Evolutionary conservation across 2,329 filamentous ascomycete genomes (phyloP).

Genomic region (Onygenales sp.): DNA sequence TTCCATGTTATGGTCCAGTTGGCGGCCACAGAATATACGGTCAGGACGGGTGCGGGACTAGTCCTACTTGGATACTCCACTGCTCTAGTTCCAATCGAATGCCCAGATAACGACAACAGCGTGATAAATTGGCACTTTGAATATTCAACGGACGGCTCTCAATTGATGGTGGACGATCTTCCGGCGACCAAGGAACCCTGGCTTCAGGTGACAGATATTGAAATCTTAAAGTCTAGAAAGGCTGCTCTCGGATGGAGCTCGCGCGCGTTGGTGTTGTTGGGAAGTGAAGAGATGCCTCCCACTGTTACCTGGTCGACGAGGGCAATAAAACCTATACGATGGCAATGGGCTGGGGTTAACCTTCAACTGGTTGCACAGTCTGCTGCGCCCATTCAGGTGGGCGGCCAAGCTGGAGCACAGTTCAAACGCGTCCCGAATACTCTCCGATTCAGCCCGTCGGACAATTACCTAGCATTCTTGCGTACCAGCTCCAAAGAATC

Average conservation of each 20-base stretch:
- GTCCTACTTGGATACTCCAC: constrained; percentile 10
- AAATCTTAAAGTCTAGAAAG: background rate
- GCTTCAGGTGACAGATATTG: background rate
- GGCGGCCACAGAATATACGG: constrained; percentile 8
- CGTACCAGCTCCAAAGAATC: background rate
- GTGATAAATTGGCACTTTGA: constrained; percentile 11
- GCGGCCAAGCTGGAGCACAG: background rate
- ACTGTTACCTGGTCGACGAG: background rate
- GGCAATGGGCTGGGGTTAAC: constrained; percentile 1
- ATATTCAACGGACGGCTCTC: background rate
- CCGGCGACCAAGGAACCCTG: background rate
- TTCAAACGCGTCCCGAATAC: background rate
- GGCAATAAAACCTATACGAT: background rate
- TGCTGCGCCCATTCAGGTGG: background rate
- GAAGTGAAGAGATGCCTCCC: background rate
- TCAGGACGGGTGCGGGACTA: constrained; percentile 6
- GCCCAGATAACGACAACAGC: background rate
- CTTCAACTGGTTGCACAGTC: background rate
- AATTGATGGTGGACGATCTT: background rate
- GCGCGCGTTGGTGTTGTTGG: constrained; percentile 1
- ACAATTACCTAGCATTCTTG: background rate
- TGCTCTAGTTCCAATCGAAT: constrained; percentile 6
- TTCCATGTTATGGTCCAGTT: constrained; percentile 8
- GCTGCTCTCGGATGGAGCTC: constrained; percentile 1
- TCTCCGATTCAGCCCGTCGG: background rate